Evolutionary conservation across 2,329 filamentous ascomycete species (phyloP), one percentile per base, ranked within the genome.

Genomic region (Neonectria magnoliae): DNA sequence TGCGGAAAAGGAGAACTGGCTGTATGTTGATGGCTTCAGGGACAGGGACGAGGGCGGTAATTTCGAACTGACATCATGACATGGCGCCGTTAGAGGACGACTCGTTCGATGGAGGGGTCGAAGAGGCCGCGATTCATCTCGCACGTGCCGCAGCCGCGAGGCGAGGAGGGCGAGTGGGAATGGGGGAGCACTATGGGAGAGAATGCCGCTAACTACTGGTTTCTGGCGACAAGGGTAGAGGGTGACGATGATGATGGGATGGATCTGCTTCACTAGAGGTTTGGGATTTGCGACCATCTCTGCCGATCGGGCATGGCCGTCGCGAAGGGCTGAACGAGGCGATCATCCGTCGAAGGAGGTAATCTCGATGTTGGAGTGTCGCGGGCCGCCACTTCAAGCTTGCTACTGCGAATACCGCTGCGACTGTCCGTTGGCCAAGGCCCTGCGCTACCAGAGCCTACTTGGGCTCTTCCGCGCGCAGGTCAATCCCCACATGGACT

Each of bases 41-140:
- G 33, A n/a, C 42, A 64, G 47, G 58, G 66, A 56, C 51, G 50
- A 25, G 62, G 60, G 56, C 59, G n/a, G 59, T 68, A 68, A 60
- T 70, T 60, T 65, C 55, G 52, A 18, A 42, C 47, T 72, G 68
- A 68, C 60, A 68, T 72, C 60, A 69, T 65, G 31, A 14, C 6
- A 51, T 25, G 47, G n/a, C 42, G 33, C 38, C 41, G 41, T 51
- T 8, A 38, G 25, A 41, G 57, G 58, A 25, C 65, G 47, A 57
- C 65, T 66, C 63, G 57, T 62, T 64, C 53, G 62, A 65, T 69
- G 53, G 51, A 58, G 64, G 57, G 57, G 61, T 58, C 22, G 9
- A 9, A 42, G n/a, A 42, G n/a, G 31, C 18, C 8, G 11, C 41
- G 42, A 58, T 48, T 53, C 47, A 69, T 64, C 55, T 52, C 29